Evolutionary conservation across 352 stramenopile species (phyloP), one percentile per base, ranked within the genome.

Genomic region (Phytophthora fragariae): DNA sequence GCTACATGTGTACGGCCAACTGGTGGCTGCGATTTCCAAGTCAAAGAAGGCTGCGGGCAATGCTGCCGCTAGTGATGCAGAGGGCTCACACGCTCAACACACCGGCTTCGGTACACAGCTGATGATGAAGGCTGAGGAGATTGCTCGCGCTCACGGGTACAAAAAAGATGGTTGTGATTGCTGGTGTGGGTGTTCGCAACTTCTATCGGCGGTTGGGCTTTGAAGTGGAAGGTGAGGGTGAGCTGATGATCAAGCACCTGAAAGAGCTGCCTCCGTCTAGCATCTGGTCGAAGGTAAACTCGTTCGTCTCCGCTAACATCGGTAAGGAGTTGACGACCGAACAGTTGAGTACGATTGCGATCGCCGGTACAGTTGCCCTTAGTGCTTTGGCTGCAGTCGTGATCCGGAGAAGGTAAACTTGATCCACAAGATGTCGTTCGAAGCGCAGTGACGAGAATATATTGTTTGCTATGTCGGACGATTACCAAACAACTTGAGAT

Each of bases 151-250:
- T 10, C 71, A 94, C 35, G 88, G 90, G 7, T 92, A 88, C 68
- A 83, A 78, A 11, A 11, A 97, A 97, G 79, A 68, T 97, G 44
- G 92, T 89, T 14, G 92, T 97, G 35, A 98, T 98, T 61, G 88
- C 89, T 9, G 93, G 93, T 50, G 89, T 98, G n/a, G 93, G 93
- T 47, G 91, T 97, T 50, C 88, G 93, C 31, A 96, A 97, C 67
- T 98, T 97, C 64, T 98, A 98, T 70, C 81, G 91, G n/a, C 83
- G 86, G 12, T 74, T 97, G 49, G 92, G 92, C 5, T 98, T 96
- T 71, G 88, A 95, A 66, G 82, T 97, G 19, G 88, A 96, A 77
- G 87, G 86, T 19, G 85, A 96, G 5, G 91, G 89, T 1, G 91
- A 96, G 57, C 70, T 94, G 33, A 95, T 97, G 87, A 93, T 96